A percentile compares a stretch with the other conserved stretches of the same genome.
phyloP scores from a whole-genome alignment of 1,284 basidiomycete genomes.

The Sporisorium sorghi region DNA sequence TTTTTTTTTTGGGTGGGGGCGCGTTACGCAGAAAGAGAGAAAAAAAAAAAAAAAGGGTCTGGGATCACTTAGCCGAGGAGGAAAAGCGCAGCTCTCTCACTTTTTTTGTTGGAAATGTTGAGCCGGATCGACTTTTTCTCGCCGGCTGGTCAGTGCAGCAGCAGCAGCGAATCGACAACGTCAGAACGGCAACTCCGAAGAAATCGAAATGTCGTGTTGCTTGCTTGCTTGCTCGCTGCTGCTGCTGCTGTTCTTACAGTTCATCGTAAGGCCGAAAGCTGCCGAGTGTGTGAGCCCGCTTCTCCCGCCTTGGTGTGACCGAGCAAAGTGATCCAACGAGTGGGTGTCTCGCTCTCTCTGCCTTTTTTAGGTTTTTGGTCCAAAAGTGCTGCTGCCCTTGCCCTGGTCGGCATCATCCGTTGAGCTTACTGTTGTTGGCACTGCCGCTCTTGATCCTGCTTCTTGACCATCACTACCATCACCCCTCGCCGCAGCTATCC shows the following conservation, averaged over 20 bases:
- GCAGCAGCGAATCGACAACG: constrained; percentile 13
- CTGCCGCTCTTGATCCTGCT: constrained; percentile 11
- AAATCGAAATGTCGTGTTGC: background rate
- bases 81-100: background rate
- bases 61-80: constrained; percentile 1
- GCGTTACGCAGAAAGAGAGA: background rate
- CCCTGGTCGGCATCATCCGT: background rate
- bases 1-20: constrained; percentile 8
- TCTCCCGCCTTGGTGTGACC: constrained; percentile 18
- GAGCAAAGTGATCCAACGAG: constrained; percentile 2
- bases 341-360: background rate
- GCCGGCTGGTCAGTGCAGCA: constrained; percentile 25
- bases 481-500: background rate
- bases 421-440: constrained; percentile 5
- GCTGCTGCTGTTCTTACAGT: too few relatives aligned
- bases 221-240: too few relatives aligned
- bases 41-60: constrained; percentile 7
- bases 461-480: constrained; percentile 7
- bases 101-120: constrained; percentile 30
- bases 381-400: constrained; percentile 1
- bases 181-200: constrained; percentile 9
- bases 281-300: constrained; percentile 13
- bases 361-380: constrained; percentile 1
- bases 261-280: background rate
- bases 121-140: constrained; percentile 11